phyloP scores from a whole-genome alignment of 1,284 basidiomycete genomes.

The Ganoderma multipileum region DNA sequence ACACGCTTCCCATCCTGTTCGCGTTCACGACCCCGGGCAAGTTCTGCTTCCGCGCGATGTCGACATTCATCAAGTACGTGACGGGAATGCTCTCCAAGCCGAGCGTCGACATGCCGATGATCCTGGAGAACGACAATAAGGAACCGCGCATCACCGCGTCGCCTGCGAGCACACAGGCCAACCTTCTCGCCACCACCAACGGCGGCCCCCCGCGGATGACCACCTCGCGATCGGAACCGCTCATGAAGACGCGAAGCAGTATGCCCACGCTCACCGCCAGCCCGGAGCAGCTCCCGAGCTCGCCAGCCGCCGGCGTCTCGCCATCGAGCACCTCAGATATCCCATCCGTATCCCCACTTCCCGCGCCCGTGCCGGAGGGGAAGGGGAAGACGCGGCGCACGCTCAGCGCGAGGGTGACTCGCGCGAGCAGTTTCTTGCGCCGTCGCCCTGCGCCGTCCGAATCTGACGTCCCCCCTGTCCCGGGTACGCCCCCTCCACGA shows the following conservation, averaged over 20 bases:
- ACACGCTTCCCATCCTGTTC: constrained; percentile 81
- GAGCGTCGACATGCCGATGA: neutral
- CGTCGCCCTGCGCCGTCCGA: constrained; percentile 7
- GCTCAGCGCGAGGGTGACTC: constrained; percentile 32
- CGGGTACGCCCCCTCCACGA: neutral
- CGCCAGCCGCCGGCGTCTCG: neutral
- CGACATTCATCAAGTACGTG: constrained; percentile 68
- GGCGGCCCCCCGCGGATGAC: neutral
- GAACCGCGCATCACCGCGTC: constrained; percentile 23
- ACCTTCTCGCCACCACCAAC: neutral
- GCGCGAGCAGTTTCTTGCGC: constrained; percentile 30
- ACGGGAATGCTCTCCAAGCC: constrained; percentile 51
- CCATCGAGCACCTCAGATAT: neutral
- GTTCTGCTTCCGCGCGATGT: constrained; percentile 78
- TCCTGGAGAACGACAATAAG: constrained; percentile 10
- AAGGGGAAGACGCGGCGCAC: constrained; percentile 27
- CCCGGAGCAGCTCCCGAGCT: neutral
- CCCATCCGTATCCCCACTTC: neutral
- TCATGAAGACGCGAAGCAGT: neutral
- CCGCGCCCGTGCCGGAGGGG: neutral
- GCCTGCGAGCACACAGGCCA: constrained; percentile 19
- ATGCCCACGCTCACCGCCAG: neutral
- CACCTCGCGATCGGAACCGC: constrained; percentile 5
- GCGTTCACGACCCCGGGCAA: constrained; percentile 85
- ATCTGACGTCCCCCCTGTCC: neutral